Conservation (phyloP, 2,329 filamentous ascomycete genomes). For the Bipolaris gigantea region DNA sequence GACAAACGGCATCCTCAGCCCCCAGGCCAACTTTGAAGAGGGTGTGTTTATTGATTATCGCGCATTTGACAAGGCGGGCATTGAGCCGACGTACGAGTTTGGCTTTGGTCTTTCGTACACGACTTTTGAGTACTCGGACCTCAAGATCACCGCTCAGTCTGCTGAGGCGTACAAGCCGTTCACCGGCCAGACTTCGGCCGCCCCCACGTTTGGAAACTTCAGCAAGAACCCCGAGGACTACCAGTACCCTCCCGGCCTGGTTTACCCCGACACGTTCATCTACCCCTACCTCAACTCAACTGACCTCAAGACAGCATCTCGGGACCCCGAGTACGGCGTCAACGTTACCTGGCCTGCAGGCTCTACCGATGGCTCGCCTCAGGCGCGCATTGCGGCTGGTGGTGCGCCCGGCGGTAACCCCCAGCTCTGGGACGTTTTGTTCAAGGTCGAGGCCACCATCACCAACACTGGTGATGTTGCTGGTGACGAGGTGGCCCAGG, state of each 20-base stretch:
- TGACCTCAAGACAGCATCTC: conserved; percentile 59
- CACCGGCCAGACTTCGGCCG: conserved; percentile 62
- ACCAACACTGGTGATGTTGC: conserved; percentile 68
- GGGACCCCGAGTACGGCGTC: conserved; percentile 63
- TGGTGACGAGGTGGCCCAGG: conserved; percentile 74
- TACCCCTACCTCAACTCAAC: conserved; percentile 73
- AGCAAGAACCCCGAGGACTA: conserved; percentile 67
- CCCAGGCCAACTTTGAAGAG: conserved; percentile 74
- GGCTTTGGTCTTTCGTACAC: conserved; percentile 81
- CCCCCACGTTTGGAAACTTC: conserved; percentile 66
- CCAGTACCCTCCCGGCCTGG: conserved; percentile 65
- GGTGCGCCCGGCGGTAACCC: conserved; percentile 65
- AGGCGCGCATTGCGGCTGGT: conserved; percentile 64
- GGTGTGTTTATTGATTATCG: conserved; percentile 83
- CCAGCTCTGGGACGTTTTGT: conserved; percentile 68
- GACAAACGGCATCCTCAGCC: conserved; percentile 67
- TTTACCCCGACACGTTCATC: conserved; percentile 60
- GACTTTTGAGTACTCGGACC: conserved; percentile 72
- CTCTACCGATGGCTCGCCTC: conserved; percentile 58
- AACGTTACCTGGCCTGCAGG: conserved; percentile 61
- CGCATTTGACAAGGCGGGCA: conserved; percentile 67
- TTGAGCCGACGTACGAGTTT: conserved; percentile 76
- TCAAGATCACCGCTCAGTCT: conserved; percentile 59
- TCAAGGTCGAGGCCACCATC: conserved; percentile 67
- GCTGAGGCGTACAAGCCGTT: conserved; percentile 61